These are phyloP conservation scores for Ceratocystis colombiana DNA, from an alignment of 2,329 filamentous ascomycete genomes.

Conservation along the genomic window DNA sequence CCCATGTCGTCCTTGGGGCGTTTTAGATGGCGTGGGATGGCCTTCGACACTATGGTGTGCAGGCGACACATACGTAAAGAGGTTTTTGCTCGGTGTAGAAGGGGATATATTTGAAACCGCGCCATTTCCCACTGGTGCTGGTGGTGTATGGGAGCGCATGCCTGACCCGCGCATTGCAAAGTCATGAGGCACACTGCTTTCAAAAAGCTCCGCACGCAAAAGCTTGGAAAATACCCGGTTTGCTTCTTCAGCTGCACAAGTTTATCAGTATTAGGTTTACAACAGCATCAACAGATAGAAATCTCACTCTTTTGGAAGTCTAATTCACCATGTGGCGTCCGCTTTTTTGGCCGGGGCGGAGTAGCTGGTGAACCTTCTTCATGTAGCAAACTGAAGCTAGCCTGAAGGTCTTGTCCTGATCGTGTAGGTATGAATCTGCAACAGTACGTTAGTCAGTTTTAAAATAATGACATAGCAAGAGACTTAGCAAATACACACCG, in stretches of 20 bases:
- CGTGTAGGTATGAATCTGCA: conserved; percentile 87
- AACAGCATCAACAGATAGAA: conserved; percentile 22
- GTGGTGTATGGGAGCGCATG: conserved; percentile 60
- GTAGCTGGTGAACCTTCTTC: conserved; percentile 90
- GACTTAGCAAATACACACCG: conserved; percentile 37
- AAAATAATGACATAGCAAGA: not conserved
- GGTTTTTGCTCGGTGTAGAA: conserved; percentile 91
- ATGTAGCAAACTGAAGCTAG: conserved; percentile 82
- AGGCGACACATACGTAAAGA: conserved; percentile 84
- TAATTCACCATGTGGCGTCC: conserved; percentile 77
- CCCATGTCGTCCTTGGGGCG: conserved; percentile 76
- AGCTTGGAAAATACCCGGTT: conserved; percentile 86
- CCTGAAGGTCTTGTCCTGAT: conserved; percentile 83
- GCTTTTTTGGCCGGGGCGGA: conserved; percentile 73
- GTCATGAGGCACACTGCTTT: conserved; percentile 71
- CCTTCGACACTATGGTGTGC: conserved; percentile 60
- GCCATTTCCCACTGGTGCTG: conserved; percentile 50
- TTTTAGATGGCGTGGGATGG: conserved; percentile 81
- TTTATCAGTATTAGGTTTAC: not conserved
- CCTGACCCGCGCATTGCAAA: conserved; percentile 22
- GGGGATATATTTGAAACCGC: conserved; percentile 73
- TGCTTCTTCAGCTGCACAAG: conserved; percentile 65
- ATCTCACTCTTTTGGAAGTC: conserved; percentile 82
- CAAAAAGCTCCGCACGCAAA: conserved; percentile 84
- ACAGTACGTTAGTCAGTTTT: conserved; percentile 29